These are phyloP conservation scores for Russula virescens DNA, from an alignment of 768 basidiomycete genomes.

Conservation along the genomic window DNA sequence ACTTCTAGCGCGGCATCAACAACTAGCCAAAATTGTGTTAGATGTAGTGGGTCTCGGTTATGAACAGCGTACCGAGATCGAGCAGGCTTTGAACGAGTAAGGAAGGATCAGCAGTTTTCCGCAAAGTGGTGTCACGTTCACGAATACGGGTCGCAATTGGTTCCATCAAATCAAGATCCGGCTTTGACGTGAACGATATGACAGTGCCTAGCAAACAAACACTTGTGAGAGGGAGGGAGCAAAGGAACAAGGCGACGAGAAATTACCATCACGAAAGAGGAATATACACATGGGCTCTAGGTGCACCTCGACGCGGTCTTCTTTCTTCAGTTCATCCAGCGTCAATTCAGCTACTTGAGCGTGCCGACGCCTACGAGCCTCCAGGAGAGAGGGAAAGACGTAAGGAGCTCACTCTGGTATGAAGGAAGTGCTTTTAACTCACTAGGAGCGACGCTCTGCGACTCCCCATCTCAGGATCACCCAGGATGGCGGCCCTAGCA, in stretches of 20 bases:
- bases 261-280: slow-evolving; percentile 55
- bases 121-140: slow-evolving; percentile 49
- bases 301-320: slow-evolving; percentile 53
- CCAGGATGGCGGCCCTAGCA: slow-evolving; percentile 16
- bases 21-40: slow-evolving; percentile 34
- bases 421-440: neutral
- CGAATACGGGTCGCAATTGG: slow-evolving; percentile 56
- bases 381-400: slow-evolving; percentile 21
- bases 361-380: slow-evolving; percentile 32
- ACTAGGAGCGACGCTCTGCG: slow-evolving; percentile 18
- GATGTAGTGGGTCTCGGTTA: neutral
- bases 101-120: slow-evolving; percentile 59
- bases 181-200: slow-evolving; percentile 50
- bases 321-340: slow-evolving; percentile 41
- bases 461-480: slow-evolving; percentile 26
- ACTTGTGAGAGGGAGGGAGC: neutral
- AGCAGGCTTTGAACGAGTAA: slow-evolving; percentile 64
- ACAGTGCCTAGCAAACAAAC: slow-evolving; percentile 45
- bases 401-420: neutral
- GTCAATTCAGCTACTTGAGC: slow-evolving; percentile 28
- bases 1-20: slow-evolving; percentile 66
- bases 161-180: slow-evolving; percentile 43
- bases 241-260: slow-evolving; percentile 8
- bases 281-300: slow-evolving; percentile 64
- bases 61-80: slow-evolving; percentile 40